A percentile compares a stretch with the other conserved stretches of the same genome.
Evolutionary conservation across 208 protist genomes (phyloP).

Genomic region (Wallacemonas sp.): DNA sequence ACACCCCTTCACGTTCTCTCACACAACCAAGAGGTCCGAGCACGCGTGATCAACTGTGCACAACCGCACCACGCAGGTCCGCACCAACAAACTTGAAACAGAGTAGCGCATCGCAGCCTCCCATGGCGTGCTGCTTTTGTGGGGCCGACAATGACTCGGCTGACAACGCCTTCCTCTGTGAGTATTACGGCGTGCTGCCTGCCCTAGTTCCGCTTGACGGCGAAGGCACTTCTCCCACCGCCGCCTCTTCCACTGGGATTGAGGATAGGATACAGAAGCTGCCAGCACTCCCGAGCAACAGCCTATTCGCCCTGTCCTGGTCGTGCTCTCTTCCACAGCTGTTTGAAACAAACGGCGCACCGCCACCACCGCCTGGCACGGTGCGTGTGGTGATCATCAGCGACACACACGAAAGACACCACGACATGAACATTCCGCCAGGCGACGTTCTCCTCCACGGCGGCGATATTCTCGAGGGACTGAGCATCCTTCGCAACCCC

Average conservation of each 20-base stretch:
- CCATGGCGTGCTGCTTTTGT: not conserved
- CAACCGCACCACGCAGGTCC: no score
- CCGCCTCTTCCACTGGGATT: no score
- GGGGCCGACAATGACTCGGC: not conserved
- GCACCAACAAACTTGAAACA: not conserved
- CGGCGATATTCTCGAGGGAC: constrained; percentile 60
- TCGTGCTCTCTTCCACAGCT: not conserved
- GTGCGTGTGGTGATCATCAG: constrained; percentile 69
- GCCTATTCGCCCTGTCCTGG: not conserved
- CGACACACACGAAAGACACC: constrained; percentile 71
- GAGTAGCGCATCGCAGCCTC: not conserved
- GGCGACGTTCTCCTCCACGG: constrained; percentile 75
- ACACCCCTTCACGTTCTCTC: no score
- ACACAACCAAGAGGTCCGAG: no score
- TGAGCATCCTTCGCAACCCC: constrained; percentile 29
- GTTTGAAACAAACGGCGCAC: constrained; percentile 17
- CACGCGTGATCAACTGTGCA: no score
- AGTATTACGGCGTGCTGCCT: constrained; percentile 49
- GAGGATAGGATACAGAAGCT: not conserved
- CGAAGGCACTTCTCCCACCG: not conserved
- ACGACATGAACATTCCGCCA: constrained; percentile 40
- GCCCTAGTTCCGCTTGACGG: constrained; percentile 18
- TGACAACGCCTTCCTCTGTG: constrained; percentile 23
- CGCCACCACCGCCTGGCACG: constrained; percentile 26
- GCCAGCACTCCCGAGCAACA: not conserved